Conservation (phyloP, 495 filamentous ascomycete species). For the Apodospora peruviana region DNA sequence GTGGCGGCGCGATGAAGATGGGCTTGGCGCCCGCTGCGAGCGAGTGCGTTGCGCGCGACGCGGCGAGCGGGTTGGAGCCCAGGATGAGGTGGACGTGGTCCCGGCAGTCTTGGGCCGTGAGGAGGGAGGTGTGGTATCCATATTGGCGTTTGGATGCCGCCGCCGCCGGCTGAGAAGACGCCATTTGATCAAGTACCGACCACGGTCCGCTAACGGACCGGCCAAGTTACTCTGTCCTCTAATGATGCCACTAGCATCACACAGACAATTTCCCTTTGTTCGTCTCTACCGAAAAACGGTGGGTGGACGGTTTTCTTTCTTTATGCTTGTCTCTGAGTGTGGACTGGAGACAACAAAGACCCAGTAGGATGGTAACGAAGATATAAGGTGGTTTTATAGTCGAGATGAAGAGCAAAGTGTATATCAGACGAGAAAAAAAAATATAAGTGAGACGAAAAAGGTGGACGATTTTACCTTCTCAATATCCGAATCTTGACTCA, state of each 20-base stretch:
- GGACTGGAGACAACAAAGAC: too few species aligned
- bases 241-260: not conserved
- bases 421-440: too few species aligned
- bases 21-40: conserved; percentile 82
- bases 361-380: too few species aligned
- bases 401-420: too few species aligned
- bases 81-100: conserved; percentile 81
- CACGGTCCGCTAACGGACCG: too few species aligned
- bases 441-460: too few species aligned
- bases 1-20: conserved; percentile 70
- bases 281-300: not conserved
- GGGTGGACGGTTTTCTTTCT: not conserved
- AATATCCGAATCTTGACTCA: too few species aligned
- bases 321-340: too few species aligned
- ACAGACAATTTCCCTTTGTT: not conserved
- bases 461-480: too few species aligned
- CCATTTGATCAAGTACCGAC: not conserved
- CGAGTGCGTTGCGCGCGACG: conserved; percentile 72
- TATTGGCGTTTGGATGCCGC: not conserved
- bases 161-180: not conserved
- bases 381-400: too few species aligned
- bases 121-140: conserved; percentile 47
- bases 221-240: not conserved
- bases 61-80: conserved; percentile 80
- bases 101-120: conserved; percentile 70